Evolutionary conservation across 305 asterid species (phyloP).

Genomic region (Stenogyne calaminthoides): DNA sequence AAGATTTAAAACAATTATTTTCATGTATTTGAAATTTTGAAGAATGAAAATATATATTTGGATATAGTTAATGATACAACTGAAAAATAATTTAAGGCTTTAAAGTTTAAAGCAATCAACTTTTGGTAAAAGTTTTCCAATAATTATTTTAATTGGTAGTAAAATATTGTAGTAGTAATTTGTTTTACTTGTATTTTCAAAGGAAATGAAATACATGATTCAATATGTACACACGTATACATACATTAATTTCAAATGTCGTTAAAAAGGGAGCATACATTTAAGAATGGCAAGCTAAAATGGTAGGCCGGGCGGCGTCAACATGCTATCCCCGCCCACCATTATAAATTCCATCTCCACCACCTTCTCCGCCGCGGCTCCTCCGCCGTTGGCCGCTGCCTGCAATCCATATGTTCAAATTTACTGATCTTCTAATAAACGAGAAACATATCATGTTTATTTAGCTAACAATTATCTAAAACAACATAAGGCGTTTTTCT

Average conservation of each 20-base stretch:
- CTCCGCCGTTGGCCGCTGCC: slow-evolving; percentile 31
- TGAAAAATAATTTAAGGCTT: too few relatives aligned
- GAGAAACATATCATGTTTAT: slow-evolving; percentile 5
- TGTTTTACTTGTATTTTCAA: not conserved
- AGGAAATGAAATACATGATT: too few relatives aligned
- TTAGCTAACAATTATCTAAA: not conserved
- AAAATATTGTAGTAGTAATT: too few relatives aligned
- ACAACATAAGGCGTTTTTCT: not conserved
- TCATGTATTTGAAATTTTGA: too few relatives aligned
- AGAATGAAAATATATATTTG: too few relatives aligned
- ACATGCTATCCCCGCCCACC: slow-evolving; percentile 27
- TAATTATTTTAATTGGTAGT: too few relatives aligned
- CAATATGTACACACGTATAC: not conserved
- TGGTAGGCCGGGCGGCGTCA: slow-evolving; percentile 34
- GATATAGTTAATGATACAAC: too few relatives aligned
- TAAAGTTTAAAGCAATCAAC: too few relatives aligned
- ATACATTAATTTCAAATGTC: not conserved
- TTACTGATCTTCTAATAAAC: not conserved
- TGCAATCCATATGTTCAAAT: not conserved
- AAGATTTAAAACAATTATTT: too few relatives aligned
- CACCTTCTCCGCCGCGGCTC: slow-evolving; percentile 25
- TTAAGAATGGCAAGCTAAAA: not conserved
- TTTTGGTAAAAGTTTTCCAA: too few relatives aligned
- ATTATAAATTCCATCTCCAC: slow-evolving; percentile 24
- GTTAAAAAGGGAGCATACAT: slow-evolving; percentile 18